Conservation (phyloP, 2,329 filamentous ascomycete genomes). For the Fusarium decemcellulare region DNA sequence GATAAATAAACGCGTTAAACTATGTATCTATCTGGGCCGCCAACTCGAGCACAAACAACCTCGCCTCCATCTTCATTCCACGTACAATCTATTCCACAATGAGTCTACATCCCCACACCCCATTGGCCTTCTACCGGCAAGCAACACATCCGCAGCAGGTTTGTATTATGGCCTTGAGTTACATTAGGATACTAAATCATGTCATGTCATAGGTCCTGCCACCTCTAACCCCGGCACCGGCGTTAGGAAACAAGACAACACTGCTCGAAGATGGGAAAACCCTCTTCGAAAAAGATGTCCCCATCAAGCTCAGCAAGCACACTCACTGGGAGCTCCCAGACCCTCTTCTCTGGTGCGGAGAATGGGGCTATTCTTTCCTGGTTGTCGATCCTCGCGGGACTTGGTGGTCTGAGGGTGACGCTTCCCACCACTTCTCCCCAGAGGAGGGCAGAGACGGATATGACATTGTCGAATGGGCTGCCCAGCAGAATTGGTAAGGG, state of each 20-base stretch:
- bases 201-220: not conserved
- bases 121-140: too few species aligned
- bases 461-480: not conserved
- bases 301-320: conserved; percentile 5
- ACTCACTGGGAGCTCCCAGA: conserved; percentile 14
- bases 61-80: too few species aligned
- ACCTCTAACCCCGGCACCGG: not conserved
- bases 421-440: not conserved
- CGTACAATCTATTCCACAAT: too few species aligned
- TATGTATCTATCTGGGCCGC: too few species aligned
- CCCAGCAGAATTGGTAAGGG: conserved; percentile 1
- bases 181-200: too few species aligned
- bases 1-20: too few species aligned
- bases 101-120: too few species aligned
- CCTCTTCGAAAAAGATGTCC: not conserved
- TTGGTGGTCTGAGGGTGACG: conserved; percentile 1
- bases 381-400: not conserved
- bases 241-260: not conserved
- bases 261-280: conserved; percentile 4
- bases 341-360: conserved; percentile 7
- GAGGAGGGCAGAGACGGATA: conserved; percentile 3
- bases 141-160: too few species aligned
- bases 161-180: too few species aligned
- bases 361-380: conserved; percentile 11
- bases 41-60: too few species aligned